Evolutionary conservation across 768 basidiomycete species (phyloP).

Genomic region (Hygrophorus pudorinus): DNA sequence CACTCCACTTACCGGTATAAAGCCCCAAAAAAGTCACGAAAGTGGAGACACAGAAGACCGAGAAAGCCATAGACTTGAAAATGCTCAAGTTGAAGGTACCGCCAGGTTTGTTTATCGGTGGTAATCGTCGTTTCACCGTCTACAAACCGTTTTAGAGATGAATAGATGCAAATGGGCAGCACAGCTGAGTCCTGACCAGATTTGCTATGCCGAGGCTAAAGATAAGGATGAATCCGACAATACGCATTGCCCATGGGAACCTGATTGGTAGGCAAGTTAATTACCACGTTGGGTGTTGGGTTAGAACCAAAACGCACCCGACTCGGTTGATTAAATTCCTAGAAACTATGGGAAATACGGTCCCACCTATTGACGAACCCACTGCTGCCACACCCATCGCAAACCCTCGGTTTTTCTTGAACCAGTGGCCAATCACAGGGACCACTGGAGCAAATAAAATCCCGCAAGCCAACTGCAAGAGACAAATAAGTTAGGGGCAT

Average conservation of each 20-base stretch:
- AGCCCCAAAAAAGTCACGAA: conserved; percentile 47
- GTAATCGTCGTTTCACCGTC: conserved; percentile 35
- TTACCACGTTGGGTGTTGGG: not conserved
- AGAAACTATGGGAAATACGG: conserved; percentile 47
- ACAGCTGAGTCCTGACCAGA: conserved; percentile 15
- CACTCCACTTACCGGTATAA: conserved; percentile 36
- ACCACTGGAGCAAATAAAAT: conserved; percentile 41
- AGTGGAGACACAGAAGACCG: conserved; percentile 39
- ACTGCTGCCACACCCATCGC: conserved; percentile 45
- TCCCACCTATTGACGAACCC: conserved; percentile 55
- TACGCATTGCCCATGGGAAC: conserved; percentile 63
- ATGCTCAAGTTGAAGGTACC: conserved; percentile 40
- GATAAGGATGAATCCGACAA: conserved; percentile 49
- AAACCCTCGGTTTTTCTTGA: conserved; percentile 40
- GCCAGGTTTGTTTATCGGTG: conserved; percentile 38
- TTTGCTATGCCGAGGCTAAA: conserved; percentile 39
- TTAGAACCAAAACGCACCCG: conserved; percentile 28
- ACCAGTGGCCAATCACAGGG: conserved; percentile 55
- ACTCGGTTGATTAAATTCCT: conserved; percentile 41
- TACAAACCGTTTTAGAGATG: not conserved
- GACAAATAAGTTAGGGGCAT: conserved; percentile 18
- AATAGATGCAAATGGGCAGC: not conserved
- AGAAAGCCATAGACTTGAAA: conserved; percentile 38
- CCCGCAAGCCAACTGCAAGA: conserved; percentile 23
- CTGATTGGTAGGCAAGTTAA: conserved; percentile 20